Percentiles rank a stretch among this genome's conserved stretches.
Conservation (phyloP, 108 stramenopile species). For the Discostella stelligeroides region DNA sequence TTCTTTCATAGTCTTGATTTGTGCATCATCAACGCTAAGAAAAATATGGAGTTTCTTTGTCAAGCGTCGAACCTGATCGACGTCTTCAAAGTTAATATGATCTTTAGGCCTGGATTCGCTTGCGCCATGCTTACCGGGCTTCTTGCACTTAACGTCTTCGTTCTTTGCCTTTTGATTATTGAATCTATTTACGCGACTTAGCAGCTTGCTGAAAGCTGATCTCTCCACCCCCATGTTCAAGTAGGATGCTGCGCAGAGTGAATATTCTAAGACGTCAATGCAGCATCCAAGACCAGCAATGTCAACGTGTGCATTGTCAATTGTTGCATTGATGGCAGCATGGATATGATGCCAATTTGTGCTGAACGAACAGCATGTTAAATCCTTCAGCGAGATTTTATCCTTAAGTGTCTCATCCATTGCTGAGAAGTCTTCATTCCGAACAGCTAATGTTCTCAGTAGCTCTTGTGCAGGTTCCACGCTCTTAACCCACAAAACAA, state of each 20-base stretch:
- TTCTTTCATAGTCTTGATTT: conserved; percentile 60
- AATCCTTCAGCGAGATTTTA: conserved; percentile 36
- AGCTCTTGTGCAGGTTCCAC: conserved; percentile 75
- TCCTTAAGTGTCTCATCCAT: conserved; percentile 48
- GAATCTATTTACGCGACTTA: conserved; percentile 72
- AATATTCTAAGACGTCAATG: conserved; percentile 77
- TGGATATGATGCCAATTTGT: conserved; percentile 81
- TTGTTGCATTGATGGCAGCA: conserved; percentile 65
- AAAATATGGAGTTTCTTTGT: conserved; percentile 58
- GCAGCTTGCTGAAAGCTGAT: conserved; percentile 70
- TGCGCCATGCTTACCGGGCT: neutral
- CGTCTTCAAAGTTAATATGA: conserved; percentile 51
- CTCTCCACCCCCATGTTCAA: conserved; percentile 79
- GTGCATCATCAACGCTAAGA: conserved; percentile 51
- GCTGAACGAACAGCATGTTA: conserved; percentile 55
- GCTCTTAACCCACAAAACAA: conserved; percentile 57
- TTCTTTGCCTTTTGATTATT: conserved; percentile 48
- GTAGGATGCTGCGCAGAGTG: conserved; percentile 78
- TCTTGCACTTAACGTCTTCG: conserved; percentile 6
- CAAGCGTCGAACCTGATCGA: conserved; percentile 58
- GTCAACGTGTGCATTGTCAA: conserved; percentile 82
- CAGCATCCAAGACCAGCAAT: conserved; percentile 62
- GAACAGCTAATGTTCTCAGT: conserved; percentile 69
- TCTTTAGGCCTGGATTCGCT: conserved; percentile 19
- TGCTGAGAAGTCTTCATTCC: conserved; percentile 55